Base-by-base conservation (phyloP, 352 stramenopile species). In the Globisporangium abappressorium region DNA sequence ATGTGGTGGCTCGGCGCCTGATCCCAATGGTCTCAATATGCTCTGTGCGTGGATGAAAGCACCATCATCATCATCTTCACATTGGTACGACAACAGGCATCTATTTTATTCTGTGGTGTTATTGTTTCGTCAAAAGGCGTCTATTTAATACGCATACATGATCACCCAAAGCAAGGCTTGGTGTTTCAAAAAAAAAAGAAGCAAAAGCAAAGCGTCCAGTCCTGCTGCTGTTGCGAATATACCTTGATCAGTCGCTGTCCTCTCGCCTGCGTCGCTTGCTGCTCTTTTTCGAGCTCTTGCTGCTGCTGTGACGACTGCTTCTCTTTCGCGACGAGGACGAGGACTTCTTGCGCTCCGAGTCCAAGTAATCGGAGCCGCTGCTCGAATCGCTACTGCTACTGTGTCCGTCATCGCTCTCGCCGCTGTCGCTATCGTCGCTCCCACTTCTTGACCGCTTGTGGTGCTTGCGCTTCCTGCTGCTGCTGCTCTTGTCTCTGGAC, bases 361-460 rank as follows among this genome's bases (percentile, higher is more conserved):
- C 58, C 14, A 73, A 70, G 26, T 59, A 59, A 26, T 66, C 71
- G 12, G 68, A 69, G 6, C 64, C 64, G 22, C 65, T 70, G 22
- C 69, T 77, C 4, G 51, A 68, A 24, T 71, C 61, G 30, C 59
- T 68, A 9, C 28, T 22, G 26, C 49, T 61, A 3, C 24, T 28
- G 33, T 30, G 53, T 6, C 24, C 53, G 6, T 38, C 26, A 7
- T n/a, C 24, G 49, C 51, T 61, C 7, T 64, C 30, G 30, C 3
- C 36, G n/a, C 54, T 62, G 14, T 9, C 43, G 53, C 57, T 65
- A 20, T 47, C 28, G n/a, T 65, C 56, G 26, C 54, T 57, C 20
- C 66, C 70, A 28, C 70, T 76, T 15, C 72, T 57, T 53, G 70
- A 78, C 38, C 60, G 71, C 43, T 53, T 71, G 72, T 43, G 36